phyloP scores from a whole-genome alignment of 768 basidiomycete species.

The Vishniacozyma victoriae region DNA sequence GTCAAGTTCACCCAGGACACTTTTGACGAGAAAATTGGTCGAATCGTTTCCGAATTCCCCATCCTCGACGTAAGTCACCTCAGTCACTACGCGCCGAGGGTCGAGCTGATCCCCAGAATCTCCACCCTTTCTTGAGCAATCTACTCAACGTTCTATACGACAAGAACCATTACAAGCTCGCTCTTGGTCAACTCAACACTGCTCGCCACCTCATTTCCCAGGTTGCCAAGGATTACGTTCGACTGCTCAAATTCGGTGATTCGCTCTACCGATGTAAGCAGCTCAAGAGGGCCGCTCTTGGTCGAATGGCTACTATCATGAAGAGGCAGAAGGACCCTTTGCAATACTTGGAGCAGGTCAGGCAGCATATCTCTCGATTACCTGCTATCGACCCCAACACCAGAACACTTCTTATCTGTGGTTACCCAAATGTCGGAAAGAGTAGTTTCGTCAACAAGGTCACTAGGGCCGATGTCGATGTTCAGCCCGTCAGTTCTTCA shows the following conservation, averaged over 20 bases:
- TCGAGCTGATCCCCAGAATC: conserved; percentile 54
- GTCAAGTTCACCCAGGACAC: conserved; percentile 97
- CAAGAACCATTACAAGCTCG: conserved; percentile 99
- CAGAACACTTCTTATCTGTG: conserved; percentile 92
- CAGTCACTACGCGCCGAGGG: neutral
- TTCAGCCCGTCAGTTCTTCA: conserved; percentile 61
- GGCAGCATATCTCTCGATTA: conserved; percentile 97
- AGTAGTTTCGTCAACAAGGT: conserved; percentile 99
- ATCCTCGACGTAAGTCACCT: conserved; percentile 76
- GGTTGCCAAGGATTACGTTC: conserved; percentile 93
- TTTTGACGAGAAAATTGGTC: conserved; percentile 90
- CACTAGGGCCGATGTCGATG: conserved; percentile 97
- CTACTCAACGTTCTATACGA: conserved; percentile 98
- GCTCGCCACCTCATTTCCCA: conserved; percentile 93
- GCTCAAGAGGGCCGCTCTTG: conserved; percentile 92
- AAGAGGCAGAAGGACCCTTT: conserved; percentile 95
- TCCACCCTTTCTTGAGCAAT: conserved; percentile 93
- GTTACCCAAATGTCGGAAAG: conserved; percentile 99
- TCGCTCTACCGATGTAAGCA: conserved; percentile 97
- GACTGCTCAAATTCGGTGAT: conserved; percentile 96
- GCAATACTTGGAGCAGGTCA: conserved; percentile 96
- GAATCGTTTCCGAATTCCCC: conserved; percentile 92
- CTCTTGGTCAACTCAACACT: conserved; percentile 91
- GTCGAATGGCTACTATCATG: conserved; percentile 99
- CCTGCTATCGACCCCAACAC: conserved; percentile 98